A percentile compares a stretch with the other conserved stretches of the same genome.
phyloP scores from a whole-genome alignment of 345 rosid species.

The Populus simonii region DNA sequence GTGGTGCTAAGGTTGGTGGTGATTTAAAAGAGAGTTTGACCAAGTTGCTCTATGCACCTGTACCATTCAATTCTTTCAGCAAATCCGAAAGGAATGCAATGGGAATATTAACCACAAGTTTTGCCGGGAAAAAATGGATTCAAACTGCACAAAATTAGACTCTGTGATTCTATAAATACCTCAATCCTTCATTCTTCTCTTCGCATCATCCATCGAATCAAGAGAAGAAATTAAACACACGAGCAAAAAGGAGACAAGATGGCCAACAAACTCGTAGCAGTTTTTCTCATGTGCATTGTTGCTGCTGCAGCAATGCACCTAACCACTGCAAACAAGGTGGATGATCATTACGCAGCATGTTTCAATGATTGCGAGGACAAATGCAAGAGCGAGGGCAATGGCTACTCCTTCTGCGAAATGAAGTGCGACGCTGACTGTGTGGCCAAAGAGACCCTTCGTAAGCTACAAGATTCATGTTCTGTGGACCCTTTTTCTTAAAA shows the following conservation, averaged over 20 bases:
- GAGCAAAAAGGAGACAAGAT: background rate
- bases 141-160: background rate
- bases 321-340: background rate
- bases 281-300: constrained; percentile 30
- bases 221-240: background rate
- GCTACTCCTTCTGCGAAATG: constrained; percentile 32
- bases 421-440: constrained; percentile 32
- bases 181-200: background rate
- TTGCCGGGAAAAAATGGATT: too few species aligned
- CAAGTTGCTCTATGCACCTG: background rate
- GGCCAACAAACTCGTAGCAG: constrained; percentile 36
- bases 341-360: background rate
- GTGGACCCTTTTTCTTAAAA: background rate
- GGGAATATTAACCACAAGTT: background rate
- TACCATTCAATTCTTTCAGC: background rate
- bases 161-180: background rate
- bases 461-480: too few species aligned
- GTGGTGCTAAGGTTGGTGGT: background rate
- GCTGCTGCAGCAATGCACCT: constrained; percentile 13
- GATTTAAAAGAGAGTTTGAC: background rate
- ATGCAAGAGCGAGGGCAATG: constrained; percentile 19
- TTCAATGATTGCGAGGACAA: constrained; percentile 5
- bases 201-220: background rate
- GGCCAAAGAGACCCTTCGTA: constrained; percentile 3
- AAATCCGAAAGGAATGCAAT: background rate